These are phyloP conservation scores for Pyropia haitanensis DNA, from an alignment of 23 red algal genomes.

Conservation along the genomic window DNA sequence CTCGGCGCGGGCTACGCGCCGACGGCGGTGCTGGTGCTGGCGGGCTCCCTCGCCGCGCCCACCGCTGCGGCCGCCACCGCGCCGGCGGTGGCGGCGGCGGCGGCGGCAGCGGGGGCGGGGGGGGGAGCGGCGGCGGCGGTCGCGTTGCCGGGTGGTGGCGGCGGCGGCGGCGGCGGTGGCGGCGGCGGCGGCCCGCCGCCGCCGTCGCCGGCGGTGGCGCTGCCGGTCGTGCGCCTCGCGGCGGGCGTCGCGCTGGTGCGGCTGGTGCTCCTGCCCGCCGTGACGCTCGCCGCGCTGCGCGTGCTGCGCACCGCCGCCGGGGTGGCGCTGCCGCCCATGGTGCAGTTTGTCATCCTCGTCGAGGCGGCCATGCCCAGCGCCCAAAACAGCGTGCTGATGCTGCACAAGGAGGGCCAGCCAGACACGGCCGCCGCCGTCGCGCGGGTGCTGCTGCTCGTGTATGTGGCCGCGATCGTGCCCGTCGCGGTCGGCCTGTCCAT, in stretches of 20 bases:
- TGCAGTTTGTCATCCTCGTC: constrained; percentile 35
- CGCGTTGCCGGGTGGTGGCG: too few species aligned
- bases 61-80: background rate
- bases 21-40: constrained; percentile 51
- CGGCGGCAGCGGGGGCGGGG: too few species aligned
- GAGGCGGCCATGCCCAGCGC: constrained; percentile 50
- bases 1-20: constrained; percentile 39
- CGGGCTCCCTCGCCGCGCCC: constrained; percentile 25
- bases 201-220: background rate
- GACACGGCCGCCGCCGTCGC: constrained; percentile 31
- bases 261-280: constrained; percentile 7
- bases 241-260: constrained; percentile 17
- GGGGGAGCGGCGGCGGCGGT: too few species aligned
- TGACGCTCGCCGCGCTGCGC: constrained; percentile 4
- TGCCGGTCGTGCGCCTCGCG: constrained; percentile 15
- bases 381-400: constrained; percentile 56
- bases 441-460: constrained; percentile 25
- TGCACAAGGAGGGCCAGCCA: constrained; percentile 20
- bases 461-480: constrained; percentile 29
- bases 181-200: background rate
- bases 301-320: background rate
- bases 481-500: constrained; percentile 25
- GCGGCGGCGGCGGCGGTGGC: background rate
- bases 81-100: too few species aligned
- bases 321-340: constrained; percentile 6